Evolutionary conservation across 1,284 basidiomycete genomes (phyloP).

Genomic region (Leccinum griseonigrum): DNA sequence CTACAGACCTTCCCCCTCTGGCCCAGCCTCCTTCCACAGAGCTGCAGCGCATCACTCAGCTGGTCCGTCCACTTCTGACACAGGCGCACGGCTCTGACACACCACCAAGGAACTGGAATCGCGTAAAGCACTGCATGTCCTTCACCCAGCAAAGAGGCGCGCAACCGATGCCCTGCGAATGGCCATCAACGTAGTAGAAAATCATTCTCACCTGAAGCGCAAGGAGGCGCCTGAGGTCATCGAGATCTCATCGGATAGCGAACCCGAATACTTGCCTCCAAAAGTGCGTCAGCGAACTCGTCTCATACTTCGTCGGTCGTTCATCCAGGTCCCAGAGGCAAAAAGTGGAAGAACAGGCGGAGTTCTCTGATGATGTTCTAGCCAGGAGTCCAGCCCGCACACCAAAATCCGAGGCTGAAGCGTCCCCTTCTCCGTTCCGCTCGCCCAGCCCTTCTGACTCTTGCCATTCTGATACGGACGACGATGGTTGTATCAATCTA

Average conservation of each 20-base stretch:
- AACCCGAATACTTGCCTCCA: constrained; percentile 20
- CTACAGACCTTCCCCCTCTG: neutral
- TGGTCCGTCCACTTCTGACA: constrained; percentile 12
- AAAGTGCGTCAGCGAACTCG: constrained; percentile 19
- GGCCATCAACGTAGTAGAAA: constrained; percentile 9
- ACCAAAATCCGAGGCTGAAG: constrained; percentile 9
- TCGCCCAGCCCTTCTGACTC: constrained; percentile 1
- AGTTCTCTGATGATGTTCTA: neutral
- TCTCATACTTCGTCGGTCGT: neutral
- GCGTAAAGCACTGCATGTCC: constrained; percentile 15
- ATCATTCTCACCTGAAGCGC: constrained; percentile 21
- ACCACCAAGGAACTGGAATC: constrained; percentile 21
- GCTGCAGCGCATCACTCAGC: constrained; percentile 26
- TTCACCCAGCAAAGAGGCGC: constrained; percentile 21
- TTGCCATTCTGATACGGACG: constrained; percentile 18
- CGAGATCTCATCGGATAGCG: constrained; percentile 32
- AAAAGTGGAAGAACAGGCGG: constrained; percentile 7
- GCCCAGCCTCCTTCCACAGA: constrained; percentile 13
- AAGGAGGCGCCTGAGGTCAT: constrained; percentile 24
- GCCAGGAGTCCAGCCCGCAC: neutral
- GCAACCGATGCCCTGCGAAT: constrained; percentile 20
- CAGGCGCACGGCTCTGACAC: constrained; percentile 8
- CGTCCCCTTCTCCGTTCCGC: neutral
- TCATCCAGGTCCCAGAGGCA: constrained; percentile 18
- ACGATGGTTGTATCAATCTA: constrained; percentile 24